phyloP scores from a whole-genome alignment of 306 rosid species.

The Neltuma alba region DNA sequence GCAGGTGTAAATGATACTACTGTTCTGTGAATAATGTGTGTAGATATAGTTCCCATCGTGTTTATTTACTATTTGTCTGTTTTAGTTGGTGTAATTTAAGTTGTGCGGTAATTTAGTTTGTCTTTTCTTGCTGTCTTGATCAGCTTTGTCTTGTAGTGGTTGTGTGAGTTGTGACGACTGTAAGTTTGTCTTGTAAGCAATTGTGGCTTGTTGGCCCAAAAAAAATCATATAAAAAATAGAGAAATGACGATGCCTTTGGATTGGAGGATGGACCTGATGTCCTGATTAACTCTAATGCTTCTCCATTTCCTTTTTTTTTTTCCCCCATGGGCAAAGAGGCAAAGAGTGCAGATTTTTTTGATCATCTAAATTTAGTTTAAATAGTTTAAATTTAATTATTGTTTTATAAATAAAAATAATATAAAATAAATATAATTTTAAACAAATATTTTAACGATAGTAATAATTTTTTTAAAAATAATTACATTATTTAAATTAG shows the following conservation, averaged over 20 bases:
- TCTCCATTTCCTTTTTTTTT: no score
- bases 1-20: not conserved
- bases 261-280: not conserved
- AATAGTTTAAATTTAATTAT: no score
- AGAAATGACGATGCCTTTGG: not conserved
- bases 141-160: not conserved
- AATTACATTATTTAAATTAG: no score
- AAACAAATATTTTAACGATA: no score
- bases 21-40: not conserved
- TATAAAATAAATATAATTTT: no score
- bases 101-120: not conserved
- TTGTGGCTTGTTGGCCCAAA: not conserved
- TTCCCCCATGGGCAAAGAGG: not conserved
- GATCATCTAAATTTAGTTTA: no score
- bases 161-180: not conserved
- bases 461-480: no score
- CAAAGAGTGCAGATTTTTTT: not conserved
- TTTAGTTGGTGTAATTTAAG: not conserved
- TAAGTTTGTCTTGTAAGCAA: not conserved
- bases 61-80: not conserved
- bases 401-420: no score
- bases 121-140: not conserved
- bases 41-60: not conserved
- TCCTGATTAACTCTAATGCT: not conserved
- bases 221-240: not conserved